Base-by-base conservation (phyloP, 2,329 filamentous ascomycete species). In the Colletotrichum liriopes region DNA sequence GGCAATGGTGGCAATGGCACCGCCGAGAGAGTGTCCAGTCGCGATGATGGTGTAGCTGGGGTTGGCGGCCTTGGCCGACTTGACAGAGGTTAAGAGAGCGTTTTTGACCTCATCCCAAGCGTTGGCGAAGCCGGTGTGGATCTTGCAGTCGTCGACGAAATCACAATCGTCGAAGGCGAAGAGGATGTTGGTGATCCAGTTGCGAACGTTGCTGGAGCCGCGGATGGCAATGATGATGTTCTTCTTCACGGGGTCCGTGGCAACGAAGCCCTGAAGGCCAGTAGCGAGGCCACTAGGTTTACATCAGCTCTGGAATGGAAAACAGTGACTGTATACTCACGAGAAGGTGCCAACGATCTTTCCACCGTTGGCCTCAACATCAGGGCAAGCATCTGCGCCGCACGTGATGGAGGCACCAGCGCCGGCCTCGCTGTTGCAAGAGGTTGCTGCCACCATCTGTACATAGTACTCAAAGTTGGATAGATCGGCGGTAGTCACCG, bases 1-100 rank as follows among this genome's bases (percentile, higher is more conserved):
- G 0, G 86, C 91, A 5, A 94, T 79, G 8, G 87, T 89, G 49
- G 88, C 90, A 2, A 94, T 83, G 8, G 91, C 91, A 35, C 85
- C 92, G 59, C 92, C 92, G 5, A 94, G 88, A 12, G 90, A 92
- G 83, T 94, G 92, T 45, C 92, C 93, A 0, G 91, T 90, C n/a
- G 87, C 80, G 23, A 92, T 78, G 77, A 93, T 77, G 56, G 79
- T 79, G 82, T 87, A 92, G 59, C 72, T 74, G 1, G 90, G 89
- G 81, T 90, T 81, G 37, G 83, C 78, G 1, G 78, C 76, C 51
- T 78, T 79, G 3, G 89, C 88, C 1, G 78, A 71, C 26, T 80
- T 74, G 29, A 93, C 77, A 65, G 84, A 85, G 1, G 77, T 74
- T 8, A 87, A 74, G 20, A 88, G 84, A 5, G 77, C 75, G 2